A percentile compares a stretch with the other conserved stretches of the same genome.
Evolutionary conservation across 805 yeast species (phyloP).

Genomic region (Saccharomyces mikatae): DNA sequence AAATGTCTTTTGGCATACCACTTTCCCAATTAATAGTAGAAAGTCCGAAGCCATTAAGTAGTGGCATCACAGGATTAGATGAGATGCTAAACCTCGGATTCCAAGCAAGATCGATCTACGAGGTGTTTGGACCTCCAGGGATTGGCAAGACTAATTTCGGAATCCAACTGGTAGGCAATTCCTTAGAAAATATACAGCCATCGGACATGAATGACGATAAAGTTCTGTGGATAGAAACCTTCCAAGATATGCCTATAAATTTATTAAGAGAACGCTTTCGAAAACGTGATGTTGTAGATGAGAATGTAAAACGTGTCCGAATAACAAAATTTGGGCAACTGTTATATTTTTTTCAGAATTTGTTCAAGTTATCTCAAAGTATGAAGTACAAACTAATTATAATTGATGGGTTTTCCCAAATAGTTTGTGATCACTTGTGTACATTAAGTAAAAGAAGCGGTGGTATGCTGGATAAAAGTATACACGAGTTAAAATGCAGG

Average conservation of each 20-base stretch:
- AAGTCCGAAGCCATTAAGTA: constrained; percentile 16
- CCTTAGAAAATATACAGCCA: not conserved
- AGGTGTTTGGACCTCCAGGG: constrained; percentile 30
- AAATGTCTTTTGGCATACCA: constrained; percentile 29
- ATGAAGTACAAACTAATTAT: constrained; percentile 16
- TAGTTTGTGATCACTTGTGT: constrained; percentile 20
- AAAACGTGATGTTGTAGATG: not conserved
- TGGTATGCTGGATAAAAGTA: constrained; percentile 3
- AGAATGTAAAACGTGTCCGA: constrained; percentile 5
- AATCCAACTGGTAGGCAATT: constrained; percentile 11
- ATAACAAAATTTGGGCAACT: constrained; percentile 21
- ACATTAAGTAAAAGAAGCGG: not conserved
- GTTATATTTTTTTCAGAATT: constrained; percentile 18
- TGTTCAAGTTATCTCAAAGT: constrained; percentile 1
- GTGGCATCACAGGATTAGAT: constrained; percentile 21
- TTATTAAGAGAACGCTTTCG: not conserved
- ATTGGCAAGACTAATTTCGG: constrained; percentile 26
- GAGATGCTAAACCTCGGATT: constrained; percentile 19
- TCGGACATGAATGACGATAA: constrained; percentile 8
- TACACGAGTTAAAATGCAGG: constrained; percentile 25
- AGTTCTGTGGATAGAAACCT: constrained; percentile 26
- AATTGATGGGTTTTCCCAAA: constrained; percentile 29
- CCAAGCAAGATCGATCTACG: constrained; percentile 25
- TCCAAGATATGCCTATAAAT: constrained; percentile 8
- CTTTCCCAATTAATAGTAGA: constrained; percentile 26